These are phyloP conservation scores for Globisporangium mamillatum DNA, from an alignment of 352 stramenopile species.

Conservation along the genomic window DNA sequence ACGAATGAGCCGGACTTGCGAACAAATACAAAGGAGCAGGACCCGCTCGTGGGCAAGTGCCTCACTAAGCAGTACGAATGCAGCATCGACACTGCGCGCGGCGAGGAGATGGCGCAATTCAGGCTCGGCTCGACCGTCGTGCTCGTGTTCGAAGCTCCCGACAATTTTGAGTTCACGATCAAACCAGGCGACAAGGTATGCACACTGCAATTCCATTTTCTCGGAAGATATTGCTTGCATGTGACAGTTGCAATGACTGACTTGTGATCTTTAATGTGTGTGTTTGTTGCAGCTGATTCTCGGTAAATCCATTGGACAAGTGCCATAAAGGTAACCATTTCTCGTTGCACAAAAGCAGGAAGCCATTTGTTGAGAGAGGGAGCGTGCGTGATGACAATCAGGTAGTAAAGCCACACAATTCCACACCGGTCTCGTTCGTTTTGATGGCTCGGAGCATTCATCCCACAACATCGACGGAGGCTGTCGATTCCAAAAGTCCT, in stretches of 20 bases:
- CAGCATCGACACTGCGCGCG: slow-evolving; percentile 36
- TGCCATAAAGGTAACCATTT: slow-evolving; percentile 11
- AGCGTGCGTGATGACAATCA: neutral
- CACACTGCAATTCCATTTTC: neutral
- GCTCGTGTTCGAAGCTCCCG: slow-evolving; percentile 78
- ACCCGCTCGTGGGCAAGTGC: slow-evolving; percentile 50
- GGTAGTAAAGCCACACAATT: neutral
- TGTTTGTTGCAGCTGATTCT: slow-evolving; percentile 29
- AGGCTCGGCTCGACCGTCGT: slow-evolving; percentile 87
- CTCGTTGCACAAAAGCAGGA: neutral
- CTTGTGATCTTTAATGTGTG: slow-evolving; percentile 12
- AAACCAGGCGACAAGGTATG: slow-evolving; percentile 71
- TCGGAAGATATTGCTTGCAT: neutral
- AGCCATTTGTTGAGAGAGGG: neutral
- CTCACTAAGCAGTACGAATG: slow-evolving; percentile 45
- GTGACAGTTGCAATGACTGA: slow-evolving; percentile 2
- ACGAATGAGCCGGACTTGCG: slow-evolving; percentile 63
- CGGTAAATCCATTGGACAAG: slow-evolving; percentile 39
- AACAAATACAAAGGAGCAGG: slow-evolving; percentile 61
- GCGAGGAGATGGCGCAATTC: slow-evolving; percentile 79
- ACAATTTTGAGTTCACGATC: slow-evolving; percentile 74
- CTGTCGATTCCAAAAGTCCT: too few relatives aligned
- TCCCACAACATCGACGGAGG: too few relatives aligned
- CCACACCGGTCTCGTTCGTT: neutral
- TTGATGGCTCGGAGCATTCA: too few relatives aligned